phyloP scores from a whole-genome alignment of 2,329 filamentous ascomycete genomes.

The Phoma sp. region DNA sequence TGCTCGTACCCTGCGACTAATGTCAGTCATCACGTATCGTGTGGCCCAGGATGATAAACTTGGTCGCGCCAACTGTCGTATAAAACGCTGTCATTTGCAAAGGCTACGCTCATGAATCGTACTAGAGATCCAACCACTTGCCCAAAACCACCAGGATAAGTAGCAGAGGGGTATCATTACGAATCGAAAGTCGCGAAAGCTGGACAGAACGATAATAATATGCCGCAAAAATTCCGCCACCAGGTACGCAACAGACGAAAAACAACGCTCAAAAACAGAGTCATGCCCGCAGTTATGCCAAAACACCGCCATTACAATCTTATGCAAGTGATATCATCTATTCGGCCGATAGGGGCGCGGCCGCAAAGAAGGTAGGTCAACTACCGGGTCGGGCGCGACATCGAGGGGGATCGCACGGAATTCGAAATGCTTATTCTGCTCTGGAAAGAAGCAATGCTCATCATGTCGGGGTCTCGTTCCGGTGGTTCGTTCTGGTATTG shows the following conservation, averaged over 20 bases:
- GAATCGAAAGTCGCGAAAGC: constrained; percentile 1
- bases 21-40: no score
- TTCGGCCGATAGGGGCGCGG: neutral
- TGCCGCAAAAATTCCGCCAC: neutral
- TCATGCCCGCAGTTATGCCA: constrained; percentile 10
- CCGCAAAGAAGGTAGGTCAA: neutral
- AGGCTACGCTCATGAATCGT: neutral
- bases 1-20: no score
- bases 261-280: constrained; percentile 16
- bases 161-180: constrained; percentile 20
- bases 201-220: constrained; percentile 1
- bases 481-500: constrained; percentile 19
- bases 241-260: neutral
- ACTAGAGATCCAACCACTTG: neutral
- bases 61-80: neutral
- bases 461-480: constrained; percentile 22
- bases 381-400: constrained; percentile 15
- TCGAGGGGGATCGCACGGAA: constrained; percentile 8
- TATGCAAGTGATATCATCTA: constrained; percentile 11
- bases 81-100: neutral
- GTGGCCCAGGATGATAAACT: no score
- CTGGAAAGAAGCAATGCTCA: constrained; percentile 19
- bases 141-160: constrained; percentile 15
- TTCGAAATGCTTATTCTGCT: constrained; percentile 15
- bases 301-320: constrained; percentile 18